Percentiles rank a stretch among this genome's conserved stretches.
Conservation (phyloP, 2,329 filamentous ascomycete genomes). For the Fusarium sp. region DNA sequence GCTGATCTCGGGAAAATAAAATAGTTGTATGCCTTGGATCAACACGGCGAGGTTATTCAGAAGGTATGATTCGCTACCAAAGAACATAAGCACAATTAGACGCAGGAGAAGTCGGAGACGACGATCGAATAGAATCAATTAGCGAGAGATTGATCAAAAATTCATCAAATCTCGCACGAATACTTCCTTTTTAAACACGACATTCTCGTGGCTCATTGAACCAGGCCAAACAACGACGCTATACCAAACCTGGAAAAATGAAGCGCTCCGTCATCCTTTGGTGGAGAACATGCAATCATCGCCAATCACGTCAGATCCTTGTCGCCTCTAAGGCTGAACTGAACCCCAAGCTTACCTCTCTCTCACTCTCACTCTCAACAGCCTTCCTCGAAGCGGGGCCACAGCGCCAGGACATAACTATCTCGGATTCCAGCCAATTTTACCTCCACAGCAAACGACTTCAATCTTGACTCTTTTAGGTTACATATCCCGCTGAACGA, state of each 20-base stretch:
- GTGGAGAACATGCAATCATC: background rate
- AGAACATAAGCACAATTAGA: background rate
- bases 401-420: constrained; percentile 8
- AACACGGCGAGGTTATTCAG: background rate
- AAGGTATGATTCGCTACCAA: background rate
- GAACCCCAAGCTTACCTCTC: constrained; percentile 4
- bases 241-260: constrained; percentile 23
- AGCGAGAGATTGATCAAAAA: background rate
- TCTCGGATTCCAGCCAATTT: background rate
- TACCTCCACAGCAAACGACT: background rate
- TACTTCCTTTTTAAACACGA: background rate
- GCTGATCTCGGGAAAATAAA: constrained; percentile 13
- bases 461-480: constrained; percentile 32
- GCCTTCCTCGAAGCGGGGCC: constrained; percentile 19
- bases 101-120: background rate
- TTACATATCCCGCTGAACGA: constrained; percentile 34
- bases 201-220: background rate
- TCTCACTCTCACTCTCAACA: background rate
- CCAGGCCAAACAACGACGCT: background rate
- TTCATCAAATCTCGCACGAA: background rate
- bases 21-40: constrained; percentile 6
- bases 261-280: constrained; percentile 20
- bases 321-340: constrained; percentile 10
- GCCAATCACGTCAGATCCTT: constrained; percentile 21
- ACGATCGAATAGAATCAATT: background rate